Conservation (phyloP, 2,329 filamentous ascomycete genomes). For the Dothistroma septosporum region DNA sequence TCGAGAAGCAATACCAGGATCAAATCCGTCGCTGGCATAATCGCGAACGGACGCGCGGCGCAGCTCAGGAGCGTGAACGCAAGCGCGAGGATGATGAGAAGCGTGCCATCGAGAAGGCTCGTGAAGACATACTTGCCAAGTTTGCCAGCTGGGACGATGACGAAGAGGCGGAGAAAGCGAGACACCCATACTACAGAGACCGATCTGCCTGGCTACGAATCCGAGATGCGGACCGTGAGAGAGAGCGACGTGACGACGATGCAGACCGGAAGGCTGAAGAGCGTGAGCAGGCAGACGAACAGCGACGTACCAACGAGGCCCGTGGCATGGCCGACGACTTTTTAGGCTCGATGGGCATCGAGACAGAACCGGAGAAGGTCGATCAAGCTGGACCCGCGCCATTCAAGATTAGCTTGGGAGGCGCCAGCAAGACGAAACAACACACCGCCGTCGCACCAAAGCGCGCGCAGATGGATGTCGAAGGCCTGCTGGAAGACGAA, state of each 20-base stretch:
- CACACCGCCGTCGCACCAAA: conserved; percentile 39
- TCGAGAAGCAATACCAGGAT: conserved; percentile 76
- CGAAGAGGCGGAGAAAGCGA: conserved; percentile 71
- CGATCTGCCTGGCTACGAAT: conserved; percentile 80
- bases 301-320: conserved; percentile 71
- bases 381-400: conserved; percentile 57
- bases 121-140: conserved; percentile 65
- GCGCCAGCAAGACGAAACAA: conserved; percentile 64
- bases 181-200: conserved; percentile 86
- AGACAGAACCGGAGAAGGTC: conserved; percentile 35
- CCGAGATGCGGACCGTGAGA: conserved; percentile 65
- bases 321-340: conserved; percentile 86
- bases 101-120: conserved; percentile 59
- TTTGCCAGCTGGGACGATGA: conserved; percentile 87
- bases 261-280: conserved; percentile 74
- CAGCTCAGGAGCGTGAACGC: conserved; percentile 79
- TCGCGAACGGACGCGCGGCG: conserved; percentile 75
- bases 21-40: conserved; percentile 88
- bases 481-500: conserved; percentile 90
- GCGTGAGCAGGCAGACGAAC: conserved; percentile 59
- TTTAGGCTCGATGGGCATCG: conserved; percentile 73
- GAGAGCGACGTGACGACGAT: conserved; percentile 76
- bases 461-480: conserved; percentile 75
- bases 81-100: conserved; percentile 74
- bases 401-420: conserved; percentile 90